A percentile compares a stretch with the other conserved stretches of the same genome.
These are phyloP conservation scores for Fusarium nodosum DNA, from an alignment of 2,329 filamentous ascomycete species.

Conservation along the genomic window DNA sequence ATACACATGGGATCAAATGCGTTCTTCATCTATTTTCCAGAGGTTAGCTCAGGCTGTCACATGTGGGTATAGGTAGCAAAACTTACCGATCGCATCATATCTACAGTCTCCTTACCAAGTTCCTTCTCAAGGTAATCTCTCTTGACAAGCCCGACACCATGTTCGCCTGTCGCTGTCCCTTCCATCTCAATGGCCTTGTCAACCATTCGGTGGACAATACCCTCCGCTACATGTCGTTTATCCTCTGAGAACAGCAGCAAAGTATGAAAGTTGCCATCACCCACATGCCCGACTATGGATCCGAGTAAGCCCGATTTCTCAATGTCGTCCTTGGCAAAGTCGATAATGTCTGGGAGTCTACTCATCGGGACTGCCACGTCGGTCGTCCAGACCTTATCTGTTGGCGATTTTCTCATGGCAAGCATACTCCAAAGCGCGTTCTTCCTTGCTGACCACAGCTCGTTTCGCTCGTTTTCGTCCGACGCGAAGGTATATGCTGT, in stretches of 20 bases:
- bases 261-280: constrained; percentile 92
- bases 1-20: constrained; percentile 70
- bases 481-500: constrained; percentile 78
- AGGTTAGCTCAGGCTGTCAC: not conserved
- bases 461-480: constrained; percentile 76
- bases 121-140: constrained; percentile 67
- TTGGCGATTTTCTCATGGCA: constrained; percentile 66
- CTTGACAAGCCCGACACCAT: constrained; percentile 73
- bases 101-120: constrained; percentile 65
- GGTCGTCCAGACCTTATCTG: constrained; percentile 69
- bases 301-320: constrained; percentile 87
- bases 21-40: constrained; percentile 62
- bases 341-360: constrained; percentile 78
- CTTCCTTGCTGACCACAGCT: constrained; percentile 85
- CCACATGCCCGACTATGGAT: constrained; percentile 88
- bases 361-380: constrained; percentile 87
- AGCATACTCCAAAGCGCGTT: constrained; percentile 87
- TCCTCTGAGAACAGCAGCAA: not conserved
- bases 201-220: constrained; percentile 72
- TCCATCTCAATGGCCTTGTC: constrained; percentile 75
- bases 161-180: constrained; percentile 76
- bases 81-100: constrained; percentile 63
- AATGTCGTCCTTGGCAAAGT: constrained; percentile 89
- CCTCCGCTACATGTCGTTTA: constrained; percentile 2
- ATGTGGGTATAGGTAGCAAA: too few species aligned